Conservation (phyloP, 352 stramenopile species). For the Globisporangium irregulare region DNA sequence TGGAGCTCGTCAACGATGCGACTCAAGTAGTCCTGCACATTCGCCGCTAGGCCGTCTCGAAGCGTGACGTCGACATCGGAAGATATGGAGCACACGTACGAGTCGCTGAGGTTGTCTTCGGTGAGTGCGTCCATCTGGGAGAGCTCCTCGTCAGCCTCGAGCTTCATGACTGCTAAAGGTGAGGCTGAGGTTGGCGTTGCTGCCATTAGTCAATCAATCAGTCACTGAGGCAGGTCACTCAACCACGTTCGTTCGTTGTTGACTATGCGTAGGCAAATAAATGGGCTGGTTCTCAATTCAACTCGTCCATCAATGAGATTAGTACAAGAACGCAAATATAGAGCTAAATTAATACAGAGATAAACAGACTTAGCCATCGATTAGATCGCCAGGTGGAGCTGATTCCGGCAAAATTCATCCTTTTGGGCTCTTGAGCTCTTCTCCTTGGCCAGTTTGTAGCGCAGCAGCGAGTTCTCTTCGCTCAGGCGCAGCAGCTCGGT, state of each 20-base stretch:
- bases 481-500: slow-evolving; percentile 55
- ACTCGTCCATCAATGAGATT: not conserved
- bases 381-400: slow-evolving; percentile 28
- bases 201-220: not conserved
- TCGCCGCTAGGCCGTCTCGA: slow-evolving; percentile 28
- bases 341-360: not conserved
- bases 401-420: slow-evolving; percentile 26
- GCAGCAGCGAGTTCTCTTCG: slow-evolving; percentile 53
- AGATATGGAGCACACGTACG: slow-evolving; percentile 34
- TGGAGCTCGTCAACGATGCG: slow-evolving; percentile 56
- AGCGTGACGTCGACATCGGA: slow-evolving; percentile 35
- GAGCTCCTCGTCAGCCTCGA: not conserved
- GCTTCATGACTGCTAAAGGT: not conserved
- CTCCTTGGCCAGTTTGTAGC: slow-evolving; percentile 27
- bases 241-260: not conserved
- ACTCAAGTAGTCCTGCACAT: slow-evolving; percentile 42
- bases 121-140: not conserved
- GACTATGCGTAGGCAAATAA: not conserved
- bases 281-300: not conserved
- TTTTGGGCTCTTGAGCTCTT: slow-evolving; percentile 17
- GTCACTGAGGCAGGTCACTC: not conserved
- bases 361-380: not conserved
- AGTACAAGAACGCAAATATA: not conserved
- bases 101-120: slow-evolving; percentile 9
- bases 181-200: not conserved